Evolutionary conservation across 2,329 filamentous ascomycete genomes (phyloP).

Genomic region (Alternaria alternata): DNA sequence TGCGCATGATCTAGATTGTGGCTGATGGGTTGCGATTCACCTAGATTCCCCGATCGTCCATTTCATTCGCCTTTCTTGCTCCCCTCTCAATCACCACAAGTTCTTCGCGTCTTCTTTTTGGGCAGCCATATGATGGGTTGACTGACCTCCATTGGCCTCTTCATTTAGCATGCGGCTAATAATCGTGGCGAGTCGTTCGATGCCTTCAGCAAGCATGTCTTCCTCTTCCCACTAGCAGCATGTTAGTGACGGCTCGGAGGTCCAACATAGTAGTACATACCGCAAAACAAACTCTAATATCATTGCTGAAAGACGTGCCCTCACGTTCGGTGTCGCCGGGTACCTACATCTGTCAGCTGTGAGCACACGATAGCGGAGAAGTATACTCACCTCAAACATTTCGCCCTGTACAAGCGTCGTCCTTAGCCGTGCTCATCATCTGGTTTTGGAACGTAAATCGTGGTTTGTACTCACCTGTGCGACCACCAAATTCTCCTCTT

Average conservation of each 20-base stretch:
- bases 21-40: neutral
- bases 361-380: slow-evolving; percentile 52
- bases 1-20: slow-evolving; percentile 5
- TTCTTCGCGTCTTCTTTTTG: slow-evolving; percentile 34
- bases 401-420: slow-evolving; percentile 61
- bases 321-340: slow-evolving; percentile 57
- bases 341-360: slow-evolving; percentile 39
- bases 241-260: slow-evolving; percentile 13
- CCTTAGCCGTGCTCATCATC: slow-evolving; percentile 26
- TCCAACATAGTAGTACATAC: slow-evolving; percentile 17
- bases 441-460: slow-evolving; percentile 5
- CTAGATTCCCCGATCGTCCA: neutral
- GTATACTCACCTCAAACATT: slow-evolving; percentile 65
- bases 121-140: slow-evolving; percentile 19
- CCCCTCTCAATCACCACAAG: slow-evolving; percentile 40
- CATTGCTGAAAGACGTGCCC: slow-evolving; percentile 63
- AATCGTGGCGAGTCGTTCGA: slow-evolving; percentile 67
- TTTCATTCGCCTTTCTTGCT: neutral
- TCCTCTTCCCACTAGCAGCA: slow-evolving; percentile 66
- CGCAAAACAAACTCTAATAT: slow-evolving; percentile 51
- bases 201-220: slow-evolving; percentile 70
- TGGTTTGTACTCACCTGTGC: slow-evolving; percentile 55
- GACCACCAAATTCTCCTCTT: slow-evolving; percentile 72
- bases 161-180: slow-evolving; percentile 51
- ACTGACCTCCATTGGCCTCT: slow-evolving; percentile 28